phyloP scores from a whole-genome alignment of 2,329 filamentous ascomycete genomes.

The Dactylellina parvicollis region DNA sequence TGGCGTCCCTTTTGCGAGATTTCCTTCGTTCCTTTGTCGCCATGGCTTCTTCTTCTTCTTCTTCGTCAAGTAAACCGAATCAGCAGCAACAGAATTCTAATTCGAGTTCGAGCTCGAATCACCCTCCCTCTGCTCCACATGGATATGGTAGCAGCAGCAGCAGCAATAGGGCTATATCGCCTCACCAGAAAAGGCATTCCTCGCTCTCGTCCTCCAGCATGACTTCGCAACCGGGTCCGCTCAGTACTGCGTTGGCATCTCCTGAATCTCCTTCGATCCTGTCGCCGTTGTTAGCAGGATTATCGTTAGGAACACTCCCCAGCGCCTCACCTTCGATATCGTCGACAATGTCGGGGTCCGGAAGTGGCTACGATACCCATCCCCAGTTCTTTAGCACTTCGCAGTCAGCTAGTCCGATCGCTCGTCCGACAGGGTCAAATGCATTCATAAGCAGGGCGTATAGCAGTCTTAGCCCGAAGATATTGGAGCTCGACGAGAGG shows the following conservation, averaged over 20 bases:
- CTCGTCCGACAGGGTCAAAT: neutral
- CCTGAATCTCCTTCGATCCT: constrained; percentile 38
- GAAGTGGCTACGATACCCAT: constrained; percentile 35
- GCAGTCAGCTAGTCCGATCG: constrained; percentile 27
- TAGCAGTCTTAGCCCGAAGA: constrained; percentile 23
- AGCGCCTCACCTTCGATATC: neutral
- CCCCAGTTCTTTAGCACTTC: constrained; percentile 51
- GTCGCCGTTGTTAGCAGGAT: constrained; percentile 16
- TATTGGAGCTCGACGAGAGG: constrained; percentile 35
- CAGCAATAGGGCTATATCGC: constrained; percentile 30
- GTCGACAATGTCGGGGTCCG: constrained; percentile 28
- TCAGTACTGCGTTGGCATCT: neutral
- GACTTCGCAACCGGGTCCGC: constrained; percentile 23
- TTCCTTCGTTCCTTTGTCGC: constrained; percentile 42
- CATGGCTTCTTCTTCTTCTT: constrained; percentile 44
- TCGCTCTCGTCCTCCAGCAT: constrained; percentile 19
- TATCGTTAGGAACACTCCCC: constrained; percentile 20
- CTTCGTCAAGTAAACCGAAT: constrained; percentile 21
- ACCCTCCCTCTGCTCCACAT: constrained; percentile 27
- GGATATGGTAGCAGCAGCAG: constrained; percentile 7
- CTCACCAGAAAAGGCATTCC: constrained; percentile 38
- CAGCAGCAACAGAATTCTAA: constrained; percentile 17
- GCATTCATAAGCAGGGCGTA: constrained; percentile 22
- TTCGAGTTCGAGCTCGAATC: constrained; percentile 14
- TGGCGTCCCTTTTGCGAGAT: constrained; percentile 45